These are phyloP conservation scores for Fusarium citri DNA, from an alignment of 2,329 filamentous ascomycete species.

Conservation along the genomic window DNA sequence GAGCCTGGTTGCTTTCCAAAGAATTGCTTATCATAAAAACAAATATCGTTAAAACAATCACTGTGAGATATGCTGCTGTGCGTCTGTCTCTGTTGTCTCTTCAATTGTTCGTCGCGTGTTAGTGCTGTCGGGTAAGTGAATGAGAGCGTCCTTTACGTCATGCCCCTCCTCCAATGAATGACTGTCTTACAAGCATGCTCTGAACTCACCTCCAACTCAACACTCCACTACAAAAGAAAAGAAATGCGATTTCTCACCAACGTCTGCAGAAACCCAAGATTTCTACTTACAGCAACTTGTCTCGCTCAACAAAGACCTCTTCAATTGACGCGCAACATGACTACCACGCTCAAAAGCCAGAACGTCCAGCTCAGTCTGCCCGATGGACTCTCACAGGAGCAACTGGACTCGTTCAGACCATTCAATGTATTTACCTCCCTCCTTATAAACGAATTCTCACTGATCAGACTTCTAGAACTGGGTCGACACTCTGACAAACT, in stretches of 20 bases:
- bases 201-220: not conserved
- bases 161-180: not conserved
- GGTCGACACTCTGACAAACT: constrained; percentile 60
- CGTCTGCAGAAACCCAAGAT: constrained; percentile 7
- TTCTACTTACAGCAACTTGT: constrained; percentile 4
- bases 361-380: constrained; percentile 58
- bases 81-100: not conserved
- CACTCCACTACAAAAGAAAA: too few species aligned
- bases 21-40: accelerated
- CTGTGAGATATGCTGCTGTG: accelerated
- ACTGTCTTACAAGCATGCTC: not conserved
- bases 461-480: constrained; percentile 55
- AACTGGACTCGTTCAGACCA: constrained; percentile 61
- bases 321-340: constrained; percentile 32
- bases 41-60: not conserved
- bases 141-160: constrained; percentile 21
- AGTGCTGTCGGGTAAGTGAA: not conserved
- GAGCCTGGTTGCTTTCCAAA: not conserved
- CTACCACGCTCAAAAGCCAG: constrained; percentile 41
- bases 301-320: constrained; percentile 1
- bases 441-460: accelerated
- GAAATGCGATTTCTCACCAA: constrained; percentile 28
- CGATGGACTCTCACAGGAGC: constrained; percentile 56
- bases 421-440: constrained; percentile 57
- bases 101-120: not conserved